phyloP scores from a whole-genome alignment of 75 land plant species.

The Larix kaempferi region DNA sequence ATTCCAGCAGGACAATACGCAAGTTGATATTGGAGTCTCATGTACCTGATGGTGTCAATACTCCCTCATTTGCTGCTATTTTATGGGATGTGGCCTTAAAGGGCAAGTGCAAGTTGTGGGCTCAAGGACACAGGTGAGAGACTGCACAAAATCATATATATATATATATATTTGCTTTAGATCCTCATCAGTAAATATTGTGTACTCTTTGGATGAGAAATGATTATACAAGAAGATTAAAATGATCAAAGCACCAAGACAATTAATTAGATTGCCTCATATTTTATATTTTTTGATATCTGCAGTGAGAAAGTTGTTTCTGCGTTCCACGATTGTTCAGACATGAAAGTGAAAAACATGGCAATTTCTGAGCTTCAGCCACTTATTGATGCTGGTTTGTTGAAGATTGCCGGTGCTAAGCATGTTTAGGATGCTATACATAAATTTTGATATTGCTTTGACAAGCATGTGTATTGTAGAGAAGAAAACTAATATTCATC shows the following conservation, averaged over 20 bases:
- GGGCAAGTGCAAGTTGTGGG: constrained; percentile 76
- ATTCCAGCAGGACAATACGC: constrained; percentile 86
- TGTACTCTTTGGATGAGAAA: background rate
- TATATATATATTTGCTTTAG: background rate
- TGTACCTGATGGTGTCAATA: constrained; percentile 28
- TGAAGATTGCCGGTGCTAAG: constrained; percentile 17
- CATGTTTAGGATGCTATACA: background rate
- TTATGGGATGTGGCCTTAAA: constrained; percentile 73
- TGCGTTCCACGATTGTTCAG: constrained; percentile 61
- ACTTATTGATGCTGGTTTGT: constrained; percentile 51
- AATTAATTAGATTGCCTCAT: background rate
- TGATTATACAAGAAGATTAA: background rate
- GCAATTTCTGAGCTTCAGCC: constrained; percentile 59
- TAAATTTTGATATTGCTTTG: background rate
- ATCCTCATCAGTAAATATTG: background rate
- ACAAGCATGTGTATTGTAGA: background rate
- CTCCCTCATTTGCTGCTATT: constrained; percentile 53
- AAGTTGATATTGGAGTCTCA: constrained; percentile 56
- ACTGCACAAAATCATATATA: background rate
- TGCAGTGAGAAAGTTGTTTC: constrained; percentile 76
- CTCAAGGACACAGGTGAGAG: constrained; percentile 85
- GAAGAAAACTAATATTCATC: background rate
- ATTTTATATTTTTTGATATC: background rate
- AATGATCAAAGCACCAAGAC: background rate
- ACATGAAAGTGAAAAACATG: constrained; percentile 32